phyloP scores from a whole-genome alignment of 768 basidiomycete genomes.

The Pulveroboletus sp. region DNA sequence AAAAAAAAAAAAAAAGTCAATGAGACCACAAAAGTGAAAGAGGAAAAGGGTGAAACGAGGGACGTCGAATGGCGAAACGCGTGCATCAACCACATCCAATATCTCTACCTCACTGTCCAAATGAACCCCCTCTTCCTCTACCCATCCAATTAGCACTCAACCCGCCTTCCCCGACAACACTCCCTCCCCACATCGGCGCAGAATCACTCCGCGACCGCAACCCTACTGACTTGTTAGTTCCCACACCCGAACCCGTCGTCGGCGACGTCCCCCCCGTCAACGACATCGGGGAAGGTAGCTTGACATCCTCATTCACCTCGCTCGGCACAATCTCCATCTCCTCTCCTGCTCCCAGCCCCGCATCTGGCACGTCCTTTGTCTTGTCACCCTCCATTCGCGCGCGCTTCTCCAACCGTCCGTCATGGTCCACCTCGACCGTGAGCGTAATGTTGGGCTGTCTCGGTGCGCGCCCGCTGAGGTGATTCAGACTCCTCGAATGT shows the following conservation, averaged over 20 bases:
- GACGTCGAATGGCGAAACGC: constrained; percentile 23
- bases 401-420: constrained; percentile 24
- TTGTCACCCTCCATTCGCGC: constrained; percentile 17
- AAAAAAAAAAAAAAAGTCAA: not conserved
- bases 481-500: constrained; percentile 28
- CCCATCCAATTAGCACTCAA: constrained; percentile 28
- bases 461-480: constrained; percentile 17
- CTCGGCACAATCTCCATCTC: constrained; percentile 25
- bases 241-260: constrained; percentile 13
- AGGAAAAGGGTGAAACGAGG: constrained; percentile 8
- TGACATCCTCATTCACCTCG: constrained; percentile 12
- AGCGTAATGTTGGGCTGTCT: constrained; percentile 30
- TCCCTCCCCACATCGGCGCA: constrained; percentile 19
- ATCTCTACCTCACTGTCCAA: constrained; percentile 19
- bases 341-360: constrained; percentile 9
- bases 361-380: constrained; percentile 2
- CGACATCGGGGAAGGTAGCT: constrained; percentile 21
- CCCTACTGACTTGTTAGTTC: constrained; percentile 16
- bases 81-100: not conserved
- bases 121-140: constrained; percentile 25
- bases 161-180: constrained; percentile 18
- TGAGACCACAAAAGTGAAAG: not conserved
- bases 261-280: constrained; percentile 10
- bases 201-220: constrained; percentile 24
- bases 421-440: constrained; percentile 22